These are phyloP conservation scores for Colletotrichum truncatum DNA, from an alignment of 2,329 filamentous ascomycete species.

Conservation along the genomic window DNA sequence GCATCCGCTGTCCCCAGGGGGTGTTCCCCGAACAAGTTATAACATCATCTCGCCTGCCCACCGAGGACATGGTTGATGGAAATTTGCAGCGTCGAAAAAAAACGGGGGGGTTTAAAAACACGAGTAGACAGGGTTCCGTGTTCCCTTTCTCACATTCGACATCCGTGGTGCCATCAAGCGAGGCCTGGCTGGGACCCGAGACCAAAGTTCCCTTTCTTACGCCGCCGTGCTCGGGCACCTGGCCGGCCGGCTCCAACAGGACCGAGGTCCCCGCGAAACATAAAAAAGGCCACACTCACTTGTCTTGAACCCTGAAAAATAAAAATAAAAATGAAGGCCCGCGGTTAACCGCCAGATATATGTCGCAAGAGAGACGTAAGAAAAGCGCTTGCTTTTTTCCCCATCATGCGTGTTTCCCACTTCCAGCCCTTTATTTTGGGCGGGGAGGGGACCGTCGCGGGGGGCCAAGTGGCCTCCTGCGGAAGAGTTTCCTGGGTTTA, in stretches of 20 bases:
- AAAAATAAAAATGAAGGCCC: not conserved
- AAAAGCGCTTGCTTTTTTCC: not conserved
- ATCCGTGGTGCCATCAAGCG: not conserved
- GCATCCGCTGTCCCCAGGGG: slow-evolving; percentile 13
- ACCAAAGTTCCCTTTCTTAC: too few relatives aligned
- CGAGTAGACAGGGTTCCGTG: too few relatives aligned
- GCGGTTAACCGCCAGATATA: too few relatives aligned
- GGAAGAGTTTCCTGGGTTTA: slow-evolving; percentile 2
- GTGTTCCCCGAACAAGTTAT: slow-evolving; percentile 3
- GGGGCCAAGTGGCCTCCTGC: not conserved
- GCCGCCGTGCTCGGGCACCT: too few relatives aligned
- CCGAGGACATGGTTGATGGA: not conserved
- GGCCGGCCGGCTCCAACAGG: too few relatives aligned
- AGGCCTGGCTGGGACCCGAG: too few relatives aligned
- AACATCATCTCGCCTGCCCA: slow-evolving; percentile 18
- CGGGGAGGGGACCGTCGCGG: not conserved
- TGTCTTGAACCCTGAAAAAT: too few relatives aligned
- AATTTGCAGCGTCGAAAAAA: not conserved
- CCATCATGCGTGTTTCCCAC: not conserved
- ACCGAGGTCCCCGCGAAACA: too few relatives aligned
- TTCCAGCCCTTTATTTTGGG: not conserved
- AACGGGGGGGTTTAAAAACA: not conserved
- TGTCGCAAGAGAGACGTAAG: not conserved
- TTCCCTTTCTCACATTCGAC: not conserved
- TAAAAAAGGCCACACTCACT: too few relatives aligned